Conservation (phyloP, 1,284 basidiomycete species). For the Marasmius oreades region DNA sequence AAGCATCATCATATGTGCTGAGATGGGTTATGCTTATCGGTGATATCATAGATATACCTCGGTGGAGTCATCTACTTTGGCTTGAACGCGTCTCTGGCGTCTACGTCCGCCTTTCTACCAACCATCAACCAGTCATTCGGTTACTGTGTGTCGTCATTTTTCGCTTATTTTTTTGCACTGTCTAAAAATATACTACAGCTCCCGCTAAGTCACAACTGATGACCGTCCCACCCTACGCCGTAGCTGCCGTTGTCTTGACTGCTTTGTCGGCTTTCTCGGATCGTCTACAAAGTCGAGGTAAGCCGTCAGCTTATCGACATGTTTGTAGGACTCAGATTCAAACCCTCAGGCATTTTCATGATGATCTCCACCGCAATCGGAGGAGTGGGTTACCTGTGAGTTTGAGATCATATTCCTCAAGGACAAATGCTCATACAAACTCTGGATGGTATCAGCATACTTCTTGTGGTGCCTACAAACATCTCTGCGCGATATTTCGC, state of each 20-base stretch:
- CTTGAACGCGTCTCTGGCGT: conserved; percentile 75
- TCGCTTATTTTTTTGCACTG: background rate
- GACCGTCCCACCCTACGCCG: conserved; percentile 81
- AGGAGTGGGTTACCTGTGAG: conserved; percentile 66
- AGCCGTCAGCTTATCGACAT: background rate
- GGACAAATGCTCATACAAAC: background rate
- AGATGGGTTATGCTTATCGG: conserved; percentile 5
- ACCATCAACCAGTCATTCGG: conserved; percentile 78
- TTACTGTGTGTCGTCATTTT: conserved; percentile 34
- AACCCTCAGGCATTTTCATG: conserved; percentile 53
- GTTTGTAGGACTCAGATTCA: background rate
- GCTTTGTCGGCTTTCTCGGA: conserved; percentile 68
- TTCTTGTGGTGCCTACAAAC: conserved; percentile 25
- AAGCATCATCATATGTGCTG: conserved; percentile 17
- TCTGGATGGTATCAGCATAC: conserved; percentile 6
- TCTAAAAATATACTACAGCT: conserved; percentile 26
- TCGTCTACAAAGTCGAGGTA: conserved; percentile 45
- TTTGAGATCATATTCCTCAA: conserved; percentile 6
- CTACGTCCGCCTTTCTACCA: conserved; percentile 80
- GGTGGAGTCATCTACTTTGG: conserved; percentile 75
- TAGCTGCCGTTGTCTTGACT: conserved; percentile 67
- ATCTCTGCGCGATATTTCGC: conserved; percentile 62
- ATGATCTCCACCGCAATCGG: conserved; percentile 44
- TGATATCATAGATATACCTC: conserved; percentile 48
- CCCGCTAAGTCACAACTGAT: conserved; percentile 59